A percentile compares a stretch with the other conserved stretches of the same genome.
Evolutionary conservation across 2,329 filamentous ascomycete genomes (phyloP).

Genomic region (Berkeleyomyces rouxiae): DNA sequence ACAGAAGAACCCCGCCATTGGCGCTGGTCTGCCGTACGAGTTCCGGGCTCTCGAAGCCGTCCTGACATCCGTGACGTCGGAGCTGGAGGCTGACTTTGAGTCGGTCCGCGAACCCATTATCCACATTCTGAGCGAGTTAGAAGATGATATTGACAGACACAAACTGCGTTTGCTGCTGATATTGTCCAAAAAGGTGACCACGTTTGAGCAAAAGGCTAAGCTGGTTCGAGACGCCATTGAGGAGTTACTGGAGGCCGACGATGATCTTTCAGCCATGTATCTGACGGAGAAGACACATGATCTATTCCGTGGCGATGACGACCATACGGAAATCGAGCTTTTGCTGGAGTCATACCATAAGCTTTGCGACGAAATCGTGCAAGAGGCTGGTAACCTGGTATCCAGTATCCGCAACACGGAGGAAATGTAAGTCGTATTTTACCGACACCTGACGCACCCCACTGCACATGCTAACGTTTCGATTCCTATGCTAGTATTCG

Average conservation of each 20-base stretch:
- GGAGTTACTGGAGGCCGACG: conserved; percentile 87
- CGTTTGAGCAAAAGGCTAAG: conserved; percentile 93
- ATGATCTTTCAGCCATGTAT: conserved; percentile 91
- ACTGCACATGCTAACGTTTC: conserved; percentile 17
- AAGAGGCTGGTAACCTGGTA: conserved; percentile 82
- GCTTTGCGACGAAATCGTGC: conserved; percentile 92
- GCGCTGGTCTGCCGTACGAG: conserved; percentile 67
- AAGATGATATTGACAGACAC: conserved; percentile 92
- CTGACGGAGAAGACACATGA: conserved; percentile 73
- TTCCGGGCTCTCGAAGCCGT: conserved; percentile 92
- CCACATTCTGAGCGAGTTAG: conserved; percentile 70
- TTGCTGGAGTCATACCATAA: conserved; percentile 95
- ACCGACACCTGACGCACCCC: background rate
- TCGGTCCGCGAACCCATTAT: conserved; percentile 85
- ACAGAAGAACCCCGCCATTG: conserved; percentile 38
- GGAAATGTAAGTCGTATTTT: conserved; percentile 56
- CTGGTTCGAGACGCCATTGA: conserved; percentile 89
- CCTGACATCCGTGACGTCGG: conserved; percentile 79
- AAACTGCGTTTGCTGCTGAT: conserved; percentile 83
- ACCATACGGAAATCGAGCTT: conserved; percentile 95
- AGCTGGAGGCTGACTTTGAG: conserved; percentile 87
- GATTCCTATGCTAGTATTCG: conserved; percentile 46
- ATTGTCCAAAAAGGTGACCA: conserved; percentile 86
- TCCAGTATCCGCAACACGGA: conserved; percentile 94
- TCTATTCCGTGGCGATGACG: conserved; percentile 55